Base-by-base conservation (phyloP, 2,329 filamentous ascomycete species). In the Macrophomina tecta region DNA sequence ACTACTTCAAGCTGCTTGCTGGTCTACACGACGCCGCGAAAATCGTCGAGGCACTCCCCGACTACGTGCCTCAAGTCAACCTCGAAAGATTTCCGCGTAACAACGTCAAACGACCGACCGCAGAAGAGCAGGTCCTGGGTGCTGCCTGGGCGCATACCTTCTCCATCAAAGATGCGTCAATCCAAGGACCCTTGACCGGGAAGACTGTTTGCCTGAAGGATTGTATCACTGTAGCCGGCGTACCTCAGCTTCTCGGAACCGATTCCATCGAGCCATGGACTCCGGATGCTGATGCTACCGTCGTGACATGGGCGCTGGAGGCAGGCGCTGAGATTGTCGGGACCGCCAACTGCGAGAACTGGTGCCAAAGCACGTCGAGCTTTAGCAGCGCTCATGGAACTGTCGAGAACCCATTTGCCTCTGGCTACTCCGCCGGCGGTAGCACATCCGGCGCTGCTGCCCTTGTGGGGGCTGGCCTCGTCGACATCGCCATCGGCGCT, bases 121-220 rank as follows among this genome's bases (percentile, higher is more conserved):
- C 56, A 51, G 53, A 70, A 8, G 70, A 74, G 30, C 73, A 75
- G 52, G 69, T 75, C 4, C 79, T 81, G 16, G 84, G 83, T 0
- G 76, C 82, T 68, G 84, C 83, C 0, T 86, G 84, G 84, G 83
- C 83, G 1, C 83, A 85, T 70, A 82, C 78, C 46, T 84, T 84
- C 53, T 73, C 79, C 4, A 84, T 86, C 51, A 74, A 74, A 52
- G 81, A 75, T 69, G 9, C 61, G 28, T 62, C 71, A 52, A 38
- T 69, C 2, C 66, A 64, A 34, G 73, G 70, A 82, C 80, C 0
- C 2, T 45, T 64, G 36, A 36, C 61, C 2, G 61, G 61, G 1
- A 86, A 83, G 60, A 82, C 79, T 0, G 71, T 86, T 3, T 84
- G 82, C 67, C 68, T 87, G 14, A 87, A 87, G 70, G 85, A 87